Evolutionary conservation across 129 eudicot species (phyloP), one percentile per base, ranked within the genome.

Genomic region (Centaurea solstitialis): DNA sequence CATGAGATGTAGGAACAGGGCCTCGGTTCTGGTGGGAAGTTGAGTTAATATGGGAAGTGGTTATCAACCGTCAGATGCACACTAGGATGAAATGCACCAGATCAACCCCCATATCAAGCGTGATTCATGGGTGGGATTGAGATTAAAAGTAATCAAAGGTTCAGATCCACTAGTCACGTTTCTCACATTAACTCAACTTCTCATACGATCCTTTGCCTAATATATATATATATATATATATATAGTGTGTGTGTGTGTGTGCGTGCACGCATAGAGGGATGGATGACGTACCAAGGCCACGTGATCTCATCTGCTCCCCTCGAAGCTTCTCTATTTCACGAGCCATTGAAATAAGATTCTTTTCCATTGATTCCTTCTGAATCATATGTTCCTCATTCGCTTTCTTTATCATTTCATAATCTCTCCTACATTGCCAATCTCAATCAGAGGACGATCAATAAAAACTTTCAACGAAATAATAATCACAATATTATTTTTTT

Each of bases 301-400:
- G 84, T n/a, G 85, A 47, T 74, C 98, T 90, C 77, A 88, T 82
- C 76, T 88, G 91, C 81, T 90, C 97, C n/a, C 94, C 92, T 77
- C 94, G 91, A 53, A 94, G 91, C 86, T 90, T 92, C 89, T 94
- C 97, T 41, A 92, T 85, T 76, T 94, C 98, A 68, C 97, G 93
- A 59, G 97, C 97, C 93, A 92, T 85, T 13, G 94, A 86, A 73
- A 94, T 71, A 66, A 94, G 94, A 81, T 90, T 92, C 72, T 89
- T 89, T 90, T 94, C 98, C 94, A 94, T 87, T 39, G 91, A 80
- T 80, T 86, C 88, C 79, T 90, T 94, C 79, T 92, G 97, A 78
- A 86, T 84, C 81, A 82, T 43, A 68, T 89, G 90, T 75, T 92
- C 97, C 76, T 89, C 97, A 62, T 94, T 92, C 50, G 91, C 89